These are phyloP conservation scores for Stemphylium beticola DNA, from an alignment of 2,329 filamentous ascomycete genomes.

Conservation along the genomic window DNA sequence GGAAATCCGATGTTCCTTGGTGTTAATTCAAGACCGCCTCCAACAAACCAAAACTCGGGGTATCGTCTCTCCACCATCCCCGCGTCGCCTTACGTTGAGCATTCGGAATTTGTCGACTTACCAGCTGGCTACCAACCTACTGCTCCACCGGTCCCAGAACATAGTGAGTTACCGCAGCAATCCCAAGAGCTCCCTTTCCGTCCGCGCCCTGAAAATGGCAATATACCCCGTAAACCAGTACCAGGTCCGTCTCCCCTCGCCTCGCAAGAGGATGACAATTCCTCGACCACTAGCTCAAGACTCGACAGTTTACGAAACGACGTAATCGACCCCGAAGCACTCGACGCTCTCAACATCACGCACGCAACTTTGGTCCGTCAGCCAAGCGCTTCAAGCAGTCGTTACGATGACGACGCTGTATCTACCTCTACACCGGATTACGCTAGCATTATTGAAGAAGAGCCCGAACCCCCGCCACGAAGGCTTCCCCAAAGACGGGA, in stretches of 20 bases:
- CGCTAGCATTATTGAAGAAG: constrained; percentile 65
- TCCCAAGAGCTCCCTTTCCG: constrained; percentile 35
- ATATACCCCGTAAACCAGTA: constrained; percentile 49
- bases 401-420: constrained; percentile 69
- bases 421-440: constrained; percentile 77
- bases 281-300: constrained; percentile 51
- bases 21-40: constrained; percentile 59
- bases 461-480: constrained; percentile 35
- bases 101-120: constrained; percentile 46
- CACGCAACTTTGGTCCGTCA: constrained; percentile 36
- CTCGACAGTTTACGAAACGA: constrained; percentile 52
- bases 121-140: constrained; percentile 38
- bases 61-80: constrained; percentile 55
- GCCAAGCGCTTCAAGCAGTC: constrained; percentile 54
- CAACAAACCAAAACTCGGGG: constrained; percentile 57
- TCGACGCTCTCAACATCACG: constrained; percentile 48
- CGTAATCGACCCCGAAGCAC: constrained; percentile 54
- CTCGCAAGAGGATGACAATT: constrained; percentile 44
- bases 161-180: constrained; percentile 35
- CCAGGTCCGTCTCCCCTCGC: constrained; percentile 50
- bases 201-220: constrained; percentile 34
- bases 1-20: constrained; percentile 39
- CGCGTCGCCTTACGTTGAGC: constrained; percentile 52
- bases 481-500: constrained; percentile 58
- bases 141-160: constrained; percentile 47